phyloP scores from a whole-genome alignment of 2,329 filamentous ascomycete species.

The Trichoderma sp. region DNA sequence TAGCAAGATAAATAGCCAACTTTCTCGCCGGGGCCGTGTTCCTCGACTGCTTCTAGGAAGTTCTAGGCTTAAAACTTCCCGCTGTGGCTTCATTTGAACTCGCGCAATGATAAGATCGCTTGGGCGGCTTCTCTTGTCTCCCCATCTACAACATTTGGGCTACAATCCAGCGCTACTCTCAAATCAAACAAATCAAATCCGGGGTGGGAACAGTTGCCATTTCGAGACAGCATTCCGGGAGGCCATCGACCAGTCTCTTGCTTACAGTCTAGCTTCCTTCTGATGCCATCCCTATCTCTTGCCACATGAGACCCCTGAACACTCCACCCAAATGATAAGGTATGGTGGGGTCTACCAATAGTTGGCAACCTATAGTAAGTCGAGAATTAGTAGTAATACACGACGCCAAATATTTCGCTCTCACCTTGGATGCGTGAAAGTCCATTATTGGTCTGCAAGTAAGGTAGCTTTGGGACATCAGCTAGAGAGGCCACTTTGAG shows the following conservation, averaged over 20 bases:
- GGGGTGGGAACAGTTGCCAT: neutral
- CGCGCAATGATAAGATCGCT: neutral
- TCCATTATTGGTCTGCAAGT: neutral
- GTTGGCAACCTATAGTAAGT: neutral
- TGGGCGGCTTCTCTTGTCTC: neutral
- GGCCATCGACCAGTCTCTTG: neutral
- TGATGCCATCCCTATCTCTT: neutral
- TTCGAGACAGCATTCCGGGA: neutral
- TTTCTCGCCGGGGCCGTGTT: neutral
- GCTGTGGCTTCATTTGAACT: conserved; percentile 1
- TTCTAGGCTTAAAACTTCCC: neutral
- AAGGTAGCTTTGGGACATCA: neutral
- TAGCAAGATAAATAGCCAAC: neutral
- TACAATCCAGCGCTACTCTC: conserved; percentile 17
- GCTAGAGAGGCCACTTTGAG: neutral
- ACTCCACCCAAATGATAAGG: neutral
- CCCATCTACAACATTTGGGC: too few species aligned
- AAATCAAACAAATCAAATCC: conserved; percentile 29
- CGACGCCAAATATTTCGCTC: neutral
- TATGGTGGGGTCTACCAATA: neutral
- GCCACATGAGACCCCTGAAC: neutral
- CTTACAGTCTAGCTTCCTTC: neutral
- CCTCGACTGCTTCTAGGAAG: neutral
- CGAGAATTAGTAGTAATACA: neutral
- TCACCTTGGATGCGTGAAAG: neutral